Conservation (phyloP, 495 filamentous ascomycete genomes). For the Letharia columbiana region DNA sequence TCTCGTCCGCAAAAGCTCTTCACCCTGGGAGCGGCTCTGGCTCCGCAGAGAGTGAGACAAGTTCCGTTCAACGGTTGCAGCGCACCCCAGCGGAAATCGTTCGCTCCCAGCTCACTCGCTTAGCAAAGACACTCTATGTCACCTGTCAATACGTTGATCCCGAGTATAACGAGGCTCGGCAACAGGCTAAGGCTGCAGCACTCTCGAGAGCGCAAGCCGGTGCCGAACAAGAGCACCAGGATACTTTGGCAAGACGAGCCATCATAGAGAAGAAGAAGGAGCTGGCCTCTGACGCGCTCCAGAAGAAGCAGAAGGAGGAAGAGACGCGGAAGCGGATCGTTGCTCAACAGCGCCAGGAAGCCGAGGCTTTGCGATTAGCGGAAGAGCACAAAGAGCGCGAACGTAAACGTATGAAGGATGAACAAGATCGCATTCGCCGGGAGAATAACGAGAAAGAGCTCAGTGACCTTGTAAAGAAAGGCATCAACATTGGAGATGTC, state of each 20-base stretch:
- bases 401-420: conserved; percentile 75
- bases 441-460: conserved; percentile 94
- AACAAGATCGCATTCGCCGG: conserved; percentile 83
- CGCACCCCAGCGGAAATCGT: conserved; percentile 97
- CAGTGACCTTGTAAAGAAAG: conserved; percentile 88
- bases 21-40: conserved; percentile 78
- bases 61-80: conserved; percentile 88
- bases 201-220: conserved; percentile 73
- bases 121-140: conserved; percentile 83
- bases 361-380: conserved; percentile 75
- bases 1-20: conserved; percentile 89
- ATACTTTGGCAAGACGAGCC: conserved; percentile 78
- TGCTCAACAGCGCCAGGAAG: conserved; percentile 76
- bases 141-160: conserved; percentile 95
- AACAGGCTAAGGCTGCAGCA: conserved; percentile 70
- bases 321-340: conserved; percentile 73
- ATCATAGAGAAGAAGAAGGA: conserved; percentile 97
- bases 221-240: conserved; percentile 81
- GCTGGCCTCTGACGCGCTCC: conserved; percentile 72
- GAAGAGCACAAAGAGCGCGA: conserved; percentile 90
- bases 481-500: conserved; percentile 66
- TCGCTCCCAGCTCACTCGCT: conserved; percentile 81
- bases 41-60: conserved; percentile 77
- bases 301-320: conserved; percentile 85
- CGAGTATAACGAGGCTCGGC: conserved; percentile 67